Evolutionary conservation across 129 eudicot genomes (phyloP), one percentile per base, ranked within the genome.

Genomic region (Heracleum sosnowskyi): DNA sequence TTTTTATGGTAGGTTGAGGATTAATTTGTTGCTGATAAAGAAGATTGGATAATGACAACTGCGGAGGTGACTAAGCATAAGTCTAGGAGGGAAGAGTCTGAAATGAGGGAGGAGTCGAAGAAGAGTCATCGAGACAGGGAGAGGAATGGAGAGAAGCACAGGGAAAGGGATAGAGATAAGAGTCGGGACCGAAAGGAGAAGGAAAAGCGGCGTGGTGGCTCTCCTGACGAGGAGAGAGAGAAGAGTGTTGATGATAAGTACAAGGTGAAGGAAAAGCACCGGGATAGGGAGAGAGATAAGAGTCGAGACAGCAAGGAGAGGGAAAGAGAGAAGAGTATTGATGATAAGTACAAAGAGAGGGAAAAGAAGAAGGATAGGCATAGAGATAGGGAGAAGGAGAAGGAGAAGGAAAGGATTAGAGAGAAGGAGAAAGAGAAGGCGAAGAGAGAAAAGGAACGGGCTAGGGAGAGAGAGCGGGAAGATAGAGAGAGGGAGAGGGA

Each of bases 81-180:
- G 44, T 75, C 76, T 24, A 83, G 80, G 81, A 84, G 77, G 87
- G 90, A 87, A 15, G 87, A 76, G 57, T 74, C 39, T 9, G 87
- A 77, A 57, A 84, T 39, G 73, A 81, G 85, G 45, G 87, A 85
- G 12, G 86, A 81, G 62, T 73, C 55, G 45, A 83, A 81, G 78
- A 79, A 81, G 45, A 76, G 87, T 79, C 85, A 81, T 79, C 83
- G 87, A 3, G 91, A 88, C 24, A 86, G 86, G 90, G 95, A 90
- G 74, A 84, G 89, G 11, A 88, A 88, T 24, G 83, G 86, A 86
- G 91, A 90, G 62, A 84, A 82, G 51, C 84, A 83, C 72, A 85
- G 86, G 77, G 84, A 84, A 2, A 77, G 85, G 82, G 85, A 85
- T 35, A 82, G 85, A 79, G 86, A 84, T 12, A 82, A 77, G 79